Percentiles rank a stretch among this genome's conserved stretches.
These are phyloP conservation scores for Diaporthe sp. DNA, from an alignment of 2,329 filamentous ascomycete genomes.

Conservation along the genomic window DNA sequence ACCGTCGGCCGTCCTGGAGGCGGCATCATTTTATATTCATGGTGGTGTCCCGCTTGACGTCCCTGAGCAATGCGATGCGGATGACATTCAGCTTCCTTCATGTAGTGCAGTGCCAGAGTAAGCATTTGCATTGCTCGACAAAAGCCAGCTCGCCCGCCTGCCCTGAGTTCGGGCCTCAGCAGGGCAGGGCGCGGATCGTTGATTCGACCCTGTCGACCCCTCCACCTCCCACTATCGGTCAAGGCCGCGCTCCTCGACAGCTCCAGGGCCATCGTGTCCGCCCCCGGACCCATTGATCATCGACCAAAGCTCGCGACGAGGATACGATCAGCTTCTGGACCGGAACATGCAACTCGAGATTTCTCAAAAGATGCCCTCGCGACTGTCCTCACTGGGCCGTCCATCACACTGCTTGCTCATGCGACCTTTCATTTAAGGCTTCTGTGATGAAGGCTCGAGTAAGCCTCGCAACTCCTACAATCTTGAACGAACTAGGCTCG, in stretches of 20 bases:
- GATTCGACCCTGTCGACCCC: neutral
- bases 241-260: slow-evolving; percentile 24
- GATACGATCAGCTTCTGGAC: neutral
- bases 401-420: neutral
- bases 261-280: slow-evolving; percentile 18
- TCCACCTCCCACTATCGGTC: slow-evolving; percentile 17
- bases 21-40: slow-evolving; percentile 24
- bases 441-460: neutral
- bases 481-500: neutral
- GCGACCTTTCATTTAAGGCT: neutral
- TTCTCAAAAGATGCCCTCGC: neutral
- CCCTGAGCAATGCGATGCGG: neutral
- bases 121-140: slow-evolving; percentile 10
- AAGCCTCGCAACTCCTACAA: slow-evolving; percentile 3
- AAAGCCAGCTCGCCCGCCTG: neutral
- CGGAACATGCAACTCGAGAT: neutral
- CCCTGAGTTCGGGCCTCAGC: neutral
- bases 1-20: neutral
- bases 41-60: slow-evolving; percentile 23
- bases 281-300: slow-evolving; percentile 30
- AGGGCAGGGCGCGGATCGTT: neutral
- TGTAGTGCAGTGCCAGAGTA: neutral
- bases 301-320: slow-evolving; percentile 22
- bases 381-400: neutral
- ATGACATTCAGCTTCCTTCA: neutral